phyloP scores from a whole-genome alignment of 352 stramenopile species.

The Phytophthora citricola region DNA sequence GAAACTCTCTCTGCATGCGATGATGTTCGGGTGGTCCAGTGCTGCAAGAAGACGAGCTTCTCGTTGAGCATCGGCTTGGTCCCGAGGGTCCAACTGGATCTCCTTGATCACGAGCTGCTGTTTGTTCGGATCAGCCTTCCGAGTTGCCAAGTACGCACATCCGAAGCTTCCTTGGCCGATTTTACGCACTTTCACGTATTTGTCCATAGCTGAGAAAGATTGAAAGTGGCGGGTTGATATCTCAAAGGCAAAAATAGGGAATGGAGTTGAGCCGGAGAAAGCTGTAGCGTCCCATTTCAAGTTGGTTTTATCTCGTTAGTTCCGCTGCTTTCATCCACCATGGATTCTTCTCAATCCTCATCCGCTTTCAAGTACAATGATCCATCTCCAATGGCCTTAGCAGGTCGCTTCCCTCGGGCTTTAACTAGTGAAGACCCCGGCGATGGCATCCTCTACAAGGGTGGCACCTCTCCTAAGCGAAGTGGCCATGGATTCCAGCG shows the following conservation, averaged over 20 bases:
- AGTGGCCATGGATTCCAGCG: constrained; percentile 44
- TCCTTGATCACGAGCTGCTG: constrained; percentile 81
- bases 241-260: constrained; percentile 30
- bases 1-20: constrained; percentile 84
- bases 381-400: constrained; percentile 11
- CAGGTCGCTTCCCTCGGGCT: constrained; percentile 23
- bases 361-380: constrained; percentile 22
- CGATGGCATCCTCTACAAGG: constrained; percentile 63
- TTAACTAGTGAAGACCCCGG: constrained; percentile 36
- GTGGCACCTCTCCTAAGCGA: neutral
- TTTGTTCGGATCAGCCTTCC: constrained; percentile 34
- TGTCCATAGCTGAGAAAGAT: constrained; percentile 57
- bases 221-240: constrained; percentile 4
- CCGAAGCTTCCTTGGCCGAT: constrained; percentile 83
- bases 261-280: constrained; percentile 9
- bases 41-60: constrained; percentile 75
- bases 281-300: constrained; percentile 22
- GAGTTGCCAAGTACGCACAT: constrained; percentile 64
- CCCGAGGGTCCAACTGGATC: constrained; percentile 72
- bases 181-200: constrained; percentile 79
- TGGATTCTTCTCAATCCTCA: constrained; percentile 16
- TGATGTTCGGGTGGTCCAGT: constrained; percentile 87
- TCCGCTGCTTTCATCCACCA: constrained; percentile 1
- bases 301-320: neutral
- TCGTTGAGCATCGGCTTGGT: constrained; percentile 59